Evolutionary conservation across 768 basidiomycete species (phyloP).

Genomic region (Amanita molliuscula): DNA sequence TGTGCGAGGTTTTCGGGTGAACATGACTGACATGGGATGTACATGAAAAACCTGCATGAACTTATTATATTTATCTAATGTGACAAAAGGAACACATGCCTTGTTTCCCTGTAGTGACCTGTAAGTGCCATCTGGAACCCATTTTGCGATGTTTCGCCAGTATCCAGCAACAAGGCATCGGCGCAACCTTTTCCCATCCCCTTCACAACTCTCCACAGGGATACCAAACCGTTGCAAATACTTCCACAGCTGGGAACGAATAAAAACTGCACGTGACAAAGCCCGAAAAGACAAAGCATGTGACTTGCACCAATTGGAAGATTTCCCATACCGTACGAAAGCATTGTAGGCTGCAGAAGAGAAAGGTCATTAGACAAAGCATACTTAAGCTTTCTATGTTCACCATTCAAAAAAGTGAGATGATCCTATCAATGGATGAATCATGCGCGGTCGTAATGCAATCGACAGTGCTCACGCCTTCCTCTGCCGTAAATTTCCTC

Average conservation of each 20-base stretch:
- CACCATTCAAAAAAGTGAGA: conserved; percentile 87
- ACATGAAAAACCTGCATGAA: conserved; percentile 63
- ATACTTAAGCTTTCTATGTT: neutral
- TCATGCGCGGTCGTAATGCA: neutral
- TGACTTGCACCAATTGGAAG: conserved; percentile 86
- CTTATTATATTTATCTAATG: conserved; percentile 7
- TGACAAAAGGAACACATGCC: conserved; percentile 30
- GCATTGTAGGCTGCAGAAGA: conserved; percentile 79
- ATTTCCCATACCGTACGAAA: conserved; percentile 72
- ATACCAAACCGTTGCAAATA: conserved; percentile 88
- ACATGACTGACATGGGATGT: conserved; percentile 90
- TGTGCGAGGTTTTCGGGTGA: conserved; percentile 82
- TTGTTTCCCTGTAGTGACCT: conserved; percentile 78
- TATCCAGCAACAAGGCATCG: conserved; percentile 88
- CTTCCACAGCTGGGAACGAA: conserved; percentile 89
- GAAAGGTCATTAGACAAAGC: neutral
- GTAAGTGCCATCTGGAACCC: conserved; percentile 91
- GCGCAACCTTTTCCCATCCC: conserved; percentile 75
- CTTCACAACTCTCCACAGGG: conserved; percentile 78
- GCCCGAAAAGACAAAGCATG: conserved; percentile 92
- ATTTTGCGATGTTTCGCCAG: conserved; percentile 88
- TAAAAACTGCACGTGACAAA: conserved; percentile 88
- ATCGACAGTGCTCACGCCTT: conserved; percentile 58
- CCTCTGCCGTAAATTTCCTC: conserved; percentile 95
- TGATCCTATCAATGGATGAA: conserved; percentile 59